phyloP scores from a whole-genome alignment of 306 rosid species.

The Gillenia trifoliata region DNA sequence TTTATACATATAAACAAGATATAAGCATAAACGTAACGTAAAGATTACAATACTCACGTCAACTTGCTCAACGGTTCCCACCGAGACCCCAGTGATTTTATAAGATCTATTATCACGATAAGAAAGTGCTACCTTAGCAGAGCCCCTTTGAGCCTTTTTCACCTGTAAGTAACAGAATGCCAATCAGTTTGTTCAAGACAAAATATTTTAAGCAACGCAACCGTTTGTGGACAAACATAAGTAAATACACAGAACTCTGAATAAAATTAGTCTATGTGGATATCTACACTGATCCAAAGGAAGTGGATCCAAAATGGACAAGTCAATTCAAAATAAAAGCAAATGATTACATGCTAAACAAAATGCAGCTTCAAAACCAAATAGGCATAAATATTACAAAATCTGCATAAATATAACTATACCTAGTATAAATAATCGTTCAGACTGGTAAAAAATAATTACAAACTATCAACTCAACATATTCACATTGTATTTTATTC shows the following conservation, averaged over 20 bases:
- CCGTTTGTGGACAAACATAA: neutral
- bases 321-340: neutral
- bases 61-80: constrained; percentile 34
- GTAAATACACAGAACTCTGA: neutral
- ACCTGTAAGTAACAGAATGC: constrained; percentile 30
- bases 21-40: neutral
- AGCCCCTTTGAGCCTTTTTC: constrained; percentile 46
- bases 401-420: neutral
- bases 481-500: no score
- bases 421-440: neutral
- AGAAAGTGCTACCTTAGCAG: constrained; percentile 21
- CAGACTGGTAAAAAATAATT: neutral
- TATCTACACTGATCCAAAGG: no score
- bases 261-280: neutral
- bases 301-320: neutral
- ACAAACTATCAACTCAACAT: neutral
- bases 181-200: neutral
- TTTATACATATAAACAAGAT: neutral
- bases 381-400: neutral
- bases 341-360: neutral
- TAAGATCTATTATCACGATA: constrained; percentile 22
- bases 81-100: constrained; percentile 41
- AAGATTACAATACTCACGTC: constrained; percentile 34
- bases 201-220: neutral
- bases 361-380: neutral